Conservation (phyloP, 768 basidiomycete species). For the Albatrellus ellisii region DNA sequence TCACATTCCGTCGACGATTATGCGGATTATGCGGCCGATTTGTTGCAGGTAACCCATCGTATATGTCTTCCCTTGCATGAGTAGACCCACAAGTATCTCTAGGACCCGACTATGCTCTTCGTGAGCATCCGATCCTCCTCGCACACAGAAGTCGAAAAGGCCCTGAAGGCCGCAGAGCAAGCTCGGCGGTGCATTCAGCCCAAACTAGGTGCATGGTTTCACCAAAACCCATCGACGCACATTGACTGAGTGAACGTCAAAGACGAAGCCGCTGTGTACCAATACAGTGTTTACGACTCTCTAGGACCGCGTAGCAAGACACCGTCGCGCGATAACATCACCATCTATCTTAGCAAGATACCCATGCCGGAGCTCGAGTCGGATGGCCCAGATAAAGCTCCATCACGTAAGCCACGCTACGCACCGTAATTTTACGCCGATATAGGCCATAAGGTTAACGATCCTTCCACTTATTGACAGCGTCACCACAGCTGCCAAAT, state of each 20-base stretch:
- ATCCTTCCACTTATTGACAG: too few relatives aligned
- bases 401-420: not conserved
- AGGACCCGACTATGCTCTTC: slow-evolving; percentile 78
- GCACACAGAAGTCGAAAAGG: slow-evolving; percentile 57
- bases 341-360: slow-evolving; percentile 73
- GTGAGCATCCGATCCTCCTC: slow-evolving; percentile 57
- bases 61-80: too few relatives aligned
- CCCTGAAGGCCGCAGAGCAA: slow-evolving; percentile 69
- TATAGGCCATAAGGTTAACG: too few relatives aligned
- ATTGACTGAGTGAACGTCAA: slow-evolving; percentile 2
- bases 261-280: slow-evolving; percentile 40
- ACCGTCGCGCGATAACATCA: slow-evolving; percentile 31
- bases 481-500: too few relatives aligned
- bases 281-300: slow-evolving; percentile 67
- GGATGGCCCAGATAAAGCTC: slow-evolving; percentile 22
- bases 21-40: slow-evolving; percentile 46
- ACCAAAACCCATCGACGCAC: not conserved
- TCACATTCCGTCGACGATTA: slow-evolving; percentile 57
- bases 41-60: slow-evolving; percentile 41
- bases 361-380: slow-evolving; percentile 75
- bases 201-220: slow-evolving; percentile 43
- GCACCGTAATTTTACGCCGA: too few relatives aligned
- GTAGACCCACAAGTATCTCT: not conserved
- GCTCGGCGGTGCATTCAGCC: slow-evolving; percentile 65
- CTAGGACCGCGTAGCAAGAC: too few relatives aligned